Percentiles rank a stretch among this genome's conserved stretches.
Conservation (phyloP, 2,329 filamentous ascomycete species). For the Davidsoniella virescens region DNA sequence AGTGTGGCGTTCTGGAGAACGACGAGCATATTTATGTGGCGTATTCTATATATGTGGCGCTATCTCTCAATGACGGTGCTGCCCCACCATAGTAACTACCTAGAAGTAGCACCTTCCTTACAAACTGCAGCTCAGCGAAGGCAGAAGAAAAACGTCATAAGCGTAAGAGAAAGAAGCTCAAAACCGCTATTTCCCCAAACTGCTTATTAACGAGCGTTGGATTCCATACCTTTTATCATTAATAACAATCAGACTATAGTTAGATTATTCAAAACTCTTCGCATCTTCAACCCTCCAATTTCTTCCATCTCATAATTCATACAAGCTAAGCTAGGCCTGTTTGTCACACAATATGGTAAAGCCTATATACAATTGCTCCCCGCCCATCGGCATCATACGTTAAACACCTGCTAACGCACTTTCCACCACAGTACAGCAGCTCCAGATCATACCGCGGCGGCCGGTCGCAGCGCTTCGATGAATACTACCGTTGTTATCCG, state of each 20-base stretch:
- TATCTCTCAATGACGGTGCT: background rate
- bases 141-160: slow-evolving; percentile 13
- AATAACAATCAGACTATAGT: no score
- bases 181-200: background rate
- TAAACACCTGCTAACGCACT: no score
- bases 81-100: slow-evolving; percentile 1
- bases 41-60: slow-evolving; percentile 1
- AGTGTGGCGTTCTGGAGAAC: background rate
- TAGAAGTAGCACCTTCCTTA: background rate
- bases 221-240: no score
- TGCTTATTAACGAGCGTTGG: background rate
- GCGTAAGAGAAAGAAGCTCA: background rate
- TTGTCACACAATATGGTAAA: slow-evolving; percentile 6
- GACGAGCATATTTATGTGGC: background rate
- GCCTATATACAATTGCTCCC: background rate
- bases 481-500: slow-evolving; percentile 96
- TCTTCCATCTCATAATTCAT: no score
- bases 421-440: slow-evolving; percentile 3
- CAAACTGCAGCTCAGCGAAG: slow-evolving; percentile 3
- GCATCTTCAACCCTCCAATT: no score
- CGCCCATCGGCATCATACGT: background rate
- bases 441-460: slow-evolving; percentile 26
- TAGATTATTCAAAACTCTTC: no score
- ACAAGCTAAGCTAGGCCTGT: background rate
- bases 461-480: slow-evolving; percentile 69